Evolutionary conservation across 176 grass and related monocot genomes (phyloP).

Genomic region (Rhynchospora breviuscula): DNA sequence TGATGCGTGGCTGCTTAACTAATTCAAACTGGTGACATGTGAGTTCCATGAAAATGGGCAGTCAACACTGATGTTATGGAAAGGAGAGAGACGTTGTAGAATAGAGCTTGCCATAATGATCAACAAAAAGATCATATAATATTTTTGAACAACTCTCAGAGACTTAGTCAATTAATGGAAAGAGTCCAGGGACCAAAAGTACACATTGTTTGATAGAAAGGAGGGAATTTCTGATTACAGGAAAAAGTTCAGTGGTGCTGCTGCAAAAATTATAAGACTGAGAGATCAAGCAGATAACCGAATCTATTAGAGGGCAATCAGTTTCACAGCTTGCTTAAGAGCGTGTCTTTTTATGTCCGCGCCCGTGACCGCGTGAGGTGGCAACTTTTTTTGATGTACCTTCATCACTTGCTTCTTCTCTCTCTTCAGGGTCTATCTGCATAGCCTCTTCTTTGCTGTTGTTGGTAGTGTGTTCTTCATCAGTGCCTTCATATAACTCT

Average conservation of each 20-base stretch:
- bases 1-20: background rate
- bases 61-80: background rate
- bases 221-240: background rate
- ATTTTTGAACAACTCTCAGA: background rate
- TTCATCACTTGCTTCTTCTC: slow-evolving; percentile 4
- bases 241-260: background rate
- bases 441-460: slow-evolving; percentile 40
- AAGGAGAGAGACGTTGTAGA: background rate
- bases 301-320: background rate
- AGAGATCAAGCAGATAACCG: slow-evolving; percentile 2
- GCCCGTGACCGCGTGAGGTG: slow-evolving; percentile 21
- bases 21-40: background rate
- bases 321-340: background rate
- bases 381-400: slow-evolving; percentile 34
- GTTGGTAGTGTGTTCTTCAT: slow-evolving; percentile 28
- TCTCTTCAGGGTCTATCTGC: slow-evolving; percentile 22
- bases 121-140: background rate
- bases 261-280: background rate
- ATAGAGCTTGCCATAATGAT: background rate
- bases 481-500: slow-evolving; percentile 41
- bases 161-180: background rate
- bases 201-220: background rate
- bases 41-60: background rate
- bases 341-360: slow-evolving; percentile 33
- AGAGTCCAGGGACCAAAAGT: background rate